Base-by-base conservation (phyloP, 495 filamentous ascomycete species). In the Neurospora sp. region DNA sequence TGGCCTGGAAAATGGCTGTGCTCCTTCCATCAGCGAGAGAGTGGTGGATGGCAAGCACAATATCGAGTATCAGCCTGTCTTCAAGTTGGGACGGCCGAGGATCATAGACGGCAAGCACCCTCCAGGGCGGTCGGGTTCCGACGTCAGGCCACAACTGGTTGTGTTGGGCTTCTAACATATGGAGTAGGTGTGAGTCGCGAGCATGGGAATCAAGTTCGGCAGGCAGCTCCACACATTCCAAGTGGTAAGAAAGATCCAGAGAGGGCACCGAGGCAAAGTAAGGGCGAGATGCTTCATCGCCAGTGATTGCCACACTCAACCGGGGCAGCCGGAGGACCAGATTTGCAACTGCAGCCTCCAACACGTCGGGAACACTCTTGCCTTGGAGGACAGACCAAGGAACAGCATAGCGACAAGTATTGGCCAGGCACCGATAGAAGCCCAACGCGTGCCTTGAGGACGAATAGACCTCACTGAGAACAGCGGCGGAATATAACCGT, bases 1-100 rank as follows among this genome's bases (percentile, higher is more conserved):
- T 74, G 69, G 77, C 69, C 44, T 83, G 82, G 44, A 84, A 83
- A 8, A 76, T 40, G 46, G 78, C 78, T 6, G 77, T 79, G 70
- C 80, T 78, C 7, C 78, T 79, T 2, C 83, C 82, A 72, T 84
- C 82, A 6, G 75, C 75, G 14, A 82, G 74, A 7, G 75, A 69
- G 31, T 84, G 83, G 35, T 81, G 81, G 27, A 75, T 79, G 23
- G 80, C 80, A 70, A 82, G 79, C 31, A 82, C 70, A 38, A 79
- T 74, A 48, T 82, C 78, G 14, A 83, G 23, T 9, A 70, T 35
- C 35, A 76, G 31, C n/a, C 44, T 2, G 1, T 42, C 71, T 10
- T 69, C 8, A 16, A 8, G 12, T 70, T 38, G 18, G 5, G 3
- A 39, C 23, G 18, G 31, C 4, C 41, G 16, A n/a, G 31, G 46